These are phyloP conservation scores for Sporothrix brasiliensis DNA, from an alignment of 2,329 filamentous ascomycete species.

Conservation along the genomic window DNA sequence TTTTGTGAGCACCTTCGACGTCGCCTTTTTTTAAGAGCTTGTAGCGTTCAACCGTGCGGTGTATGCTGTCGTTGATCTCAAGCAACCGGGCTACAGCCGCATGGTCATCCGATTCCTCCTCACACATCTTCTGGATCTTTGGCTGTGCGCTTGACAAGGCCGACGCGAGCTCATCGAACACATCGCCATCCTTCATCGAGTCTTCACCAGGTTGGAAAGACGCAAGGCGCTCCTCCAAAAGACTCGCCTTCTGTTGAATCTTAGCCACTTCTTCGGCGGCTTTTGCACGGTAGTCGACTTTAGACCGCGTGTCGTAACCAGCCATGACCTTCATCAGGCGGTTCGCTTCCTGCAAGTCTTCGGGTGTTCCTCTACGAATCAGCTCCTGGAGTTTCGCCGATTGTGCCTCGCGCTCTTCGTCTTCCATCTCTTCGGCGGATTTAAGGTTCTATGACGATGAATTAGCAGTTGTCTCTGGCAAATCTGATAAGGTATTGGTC, in stretches of 20 bases:
- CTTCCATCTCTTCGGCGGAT: slow-evolving; percentile 98
- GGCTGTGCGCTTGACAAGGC: slow-evolving; percentile 91
- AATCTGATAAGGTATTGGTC: background rate
- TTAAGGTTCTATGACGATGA: slow-evolving; percentile 71
- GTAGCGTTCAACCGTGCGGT: slow-evolving; percentile 92
- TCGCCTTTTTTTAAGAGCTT: slow-evolving; percentile 96
- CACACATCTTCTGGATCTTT: slow-evolving; percentile 99
- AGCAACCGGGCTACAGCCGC: slow-evolving; percentile 94
- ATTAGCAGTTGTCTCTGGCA: slow-evolving; percentile 39
- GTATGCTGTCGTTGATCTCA: slow-evolving; percentile 98
- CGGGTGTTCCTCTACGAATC: slow-evolving; percentile 86
- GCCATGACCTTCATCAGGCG: slow-evolving; percentile 99
- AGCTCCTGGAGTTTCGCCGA: slow-evolving; percentile 98
- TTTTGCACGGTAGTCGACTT: slow-evolving; percentile 97
- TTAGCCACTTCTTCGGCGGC: slow-evolving; percentile 92
- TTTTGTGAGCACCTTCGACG: slow-evolving; percentile 76
- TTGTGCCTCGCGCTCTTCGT: slow-evolving; percentile 91
- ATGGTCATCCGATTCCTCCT: slow-evolving; percentile 95
- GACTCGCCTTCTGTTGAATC: slow-evolving; percentile 90
- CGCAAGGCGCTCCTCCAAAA: slow-evolving; percentile 91
- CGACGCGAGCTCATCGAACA: slow-evolving; percentile 81
- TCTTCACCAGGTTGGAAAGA: slow-evolving; percentile 76
- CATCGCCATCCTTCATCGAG: slow-evolving; percentile 68
- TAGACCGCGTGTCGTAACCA: slow-evolving; percentile 90
- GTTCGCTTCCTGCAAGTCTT: slow-evolving; percentile 91